A percentile compares a stretch with the other conserved stretches of the same genome.
phyloP scores from a whole-genome alignment of 1,284 basidiomycete genomes.

The Cutaneotrichosporon daszewskae region DNA sequence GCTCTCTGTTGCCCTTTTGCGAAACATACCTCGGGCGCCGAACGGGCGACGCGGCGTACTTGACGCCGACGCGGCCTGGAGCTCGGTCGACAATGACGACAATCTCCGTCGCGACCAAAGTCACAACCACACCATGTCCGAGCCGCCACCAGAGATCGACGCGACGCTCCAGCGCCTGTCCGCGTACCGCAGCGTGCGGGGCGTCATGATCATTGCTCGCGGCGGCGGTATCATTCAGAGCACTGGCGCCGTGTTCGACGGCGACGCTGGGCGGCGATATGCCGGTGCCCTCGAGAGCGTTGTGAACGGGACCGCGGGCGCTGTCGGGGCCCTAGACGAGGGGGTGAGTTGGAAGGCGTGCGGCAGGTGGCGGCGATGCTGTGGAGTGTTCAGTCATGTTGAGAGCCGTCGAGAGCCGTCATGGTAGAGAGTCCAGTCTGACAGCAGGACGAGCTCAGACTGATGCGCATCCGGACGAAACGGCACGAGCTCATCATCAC shows the following conservation, averaged over 20 bases:
- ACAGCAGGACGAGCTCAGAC: slow-evolving; percentile 81
- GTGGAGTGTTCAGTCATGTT: no score
- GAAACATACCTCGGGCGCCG: no score
- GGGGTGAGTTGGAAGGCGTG: slow-evolving; percentile 22
- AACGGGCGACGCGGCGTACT: no score
- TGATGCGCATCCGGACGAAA: slow-evolving; percentile 84
- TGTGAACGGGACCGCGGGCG: slow-evolving; percentile 66
- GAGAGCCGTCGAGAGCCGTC: no score
- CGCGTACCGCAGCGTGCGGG: slow-evolving; percentile 75
- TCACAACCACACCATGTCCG: not conserved
- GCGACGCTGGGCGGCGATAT: slow-evolving; percentile 73
- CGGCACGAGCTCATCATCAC: slow-evolving; percentile 91
- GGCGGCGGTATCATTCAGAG: slow-evolving; percentile 63
- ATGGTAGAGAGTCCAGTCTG: no score
- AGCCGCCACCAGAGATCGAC: slow-evolving; percentile 64
- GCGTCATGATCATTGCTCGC: slow-evolving; percentile 72
- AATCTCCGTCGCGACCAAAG: no score
- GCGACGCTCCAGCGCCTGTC: slow-evolving; percentile 69
- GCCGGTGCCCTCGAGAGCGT: slow-evolving; percentile 70
- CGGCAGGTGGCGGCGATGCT: no score
- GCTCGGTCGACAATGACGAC: no score
- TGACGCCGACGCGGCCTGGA: no score
- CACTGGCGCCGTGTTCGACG: slow-evolving; percentile 79
- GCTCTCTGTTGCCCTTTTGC: no score
- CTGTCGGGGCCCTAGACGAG: slow-evolving; percentile 54